These are phyloP conservation scores for Vitis riparia DNA, from an alignment of 164 flowering plant genomes.

Conservation along the genomic window DNA sequence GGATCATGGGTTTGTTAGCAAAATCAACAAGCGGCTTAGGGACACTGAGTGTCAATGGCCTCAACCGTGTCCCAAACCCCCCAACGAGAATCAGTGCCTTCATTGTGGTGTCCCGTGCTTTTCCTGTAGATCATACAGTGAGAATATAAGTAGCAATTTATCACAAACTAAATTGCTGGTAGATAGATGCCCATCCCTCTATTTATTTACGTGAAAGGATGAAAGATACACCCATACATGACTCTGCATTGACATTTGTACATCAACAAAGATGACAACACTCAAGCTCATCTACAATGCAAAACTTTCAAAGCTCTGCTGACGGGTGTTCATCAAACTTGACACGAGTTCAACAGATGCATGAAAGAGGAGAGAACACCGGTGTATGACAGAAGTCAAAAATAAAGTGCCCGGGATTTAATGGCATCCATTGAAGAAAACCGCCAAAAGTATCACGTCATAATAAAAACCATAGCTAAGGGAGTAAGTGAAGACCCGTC, in stretches of 20 bases:
- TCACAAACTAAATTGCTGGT: neutral
- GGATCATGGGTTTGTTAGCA: constrained; percentile 98
- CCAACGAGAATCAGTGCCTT: constrained; percentile 99
- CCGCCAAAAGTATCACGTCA: constrained; percentile 9
- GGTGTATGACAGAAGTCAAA: constrained; percentile 1
- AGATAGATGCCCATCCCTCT: neutral
- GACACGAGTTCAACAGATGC: constrained; percentile 15
- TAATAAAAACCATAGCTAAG: neutral
- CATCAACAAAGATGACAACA: neutral
- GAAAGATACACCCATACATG: neutral
- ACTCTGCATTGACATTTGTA: constrained; percentile 1
- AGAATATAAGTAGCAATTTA: constrained; percentile 15
- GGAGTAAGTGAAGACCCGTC: constrained; percentile 3
- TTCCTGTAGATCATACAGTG: constrained; percentile 26
- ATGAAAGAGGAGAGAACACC: constrained; percentile 5
- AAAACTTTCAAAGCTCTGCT: constrained; percentile 11
- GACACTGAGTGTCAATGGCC: constrained; percentile 97
- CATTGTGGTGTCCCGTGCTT: constrained; percentile 45
- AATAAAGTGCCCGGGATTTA: neutral
- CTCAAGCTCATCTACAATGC: neutral
- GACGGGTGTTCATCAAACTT: constrained; percentile 16
- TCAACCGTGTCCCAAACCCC: constrained; percentile 93
- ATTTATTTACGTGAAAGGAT: neutral
- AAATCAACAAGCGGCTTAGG: constrained; percentile 99
- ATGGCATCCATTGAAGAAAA: neutral